These are phyloP conservation scores for Linaria vulgaris DNA, from an alignment of 257 asterid genomes.

Conservation along the genomic window DNA sequence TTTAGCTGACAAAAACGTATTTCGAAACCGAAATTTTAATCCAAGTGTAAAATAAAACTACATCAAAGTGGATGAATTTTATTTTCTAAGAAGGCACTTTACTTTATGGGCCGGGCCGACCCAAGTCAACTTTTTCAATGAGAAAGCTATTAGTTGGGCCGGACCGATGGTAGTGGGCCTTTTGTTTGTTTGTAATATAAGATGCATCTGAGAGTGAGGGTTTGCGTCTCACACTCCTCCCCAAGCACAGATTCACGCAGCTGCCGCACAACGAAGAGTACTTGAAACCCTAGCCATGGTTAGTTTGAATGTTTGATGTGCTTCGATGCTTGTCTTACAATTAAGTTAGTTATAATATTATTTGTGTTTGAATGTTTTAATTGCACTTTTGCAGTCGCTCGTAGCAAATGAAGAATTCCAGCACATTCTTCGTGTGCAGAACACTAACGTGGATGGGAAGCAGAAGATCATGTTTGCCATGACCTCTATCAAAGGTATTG, in stretches of 20 bases:
- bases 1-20: too few relatives aligned
- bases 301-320: neutral
- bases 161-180: too few relatives aligned
- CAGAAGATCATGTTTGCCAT: constrained; percentile 95
- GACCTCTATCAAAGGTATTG: constrained; percentile 96
- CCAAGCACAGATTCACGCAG: too few relatives aligned
- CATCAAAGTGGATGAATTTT: too few relatives aligned
- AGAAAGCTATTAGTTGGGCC: too few relatives aligned
- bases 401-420: constrained; percentile 90
- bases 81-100: too few relatives aligned
- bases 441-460: constrained; percentile 90
- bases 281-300: constrained; percentile 35
- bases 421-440: constrained; percentile 96
- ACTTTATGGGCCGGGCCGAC: too few relatives aligned
- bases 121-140: too few relatives aligned
- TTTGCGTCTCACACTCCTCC: neutral
- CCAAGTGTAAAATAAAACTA: too few relatives aligned
- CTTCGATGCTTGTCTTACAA: neutral
- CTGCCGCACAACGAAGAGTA: too few relatives aligned
- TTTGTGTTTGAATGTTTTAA: neutral
- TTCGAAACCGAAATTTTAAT: too few relatives aligned
- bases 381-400: constrained; percentile 45
- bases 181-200: too few relatives aligned
- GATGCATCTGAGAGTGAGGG: constrained; percentile 25
- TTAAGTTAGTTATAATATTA: neutral